Base-by-base conservation (phyloP, 208 protist species). In the Crithidia brevicula region DNA sequence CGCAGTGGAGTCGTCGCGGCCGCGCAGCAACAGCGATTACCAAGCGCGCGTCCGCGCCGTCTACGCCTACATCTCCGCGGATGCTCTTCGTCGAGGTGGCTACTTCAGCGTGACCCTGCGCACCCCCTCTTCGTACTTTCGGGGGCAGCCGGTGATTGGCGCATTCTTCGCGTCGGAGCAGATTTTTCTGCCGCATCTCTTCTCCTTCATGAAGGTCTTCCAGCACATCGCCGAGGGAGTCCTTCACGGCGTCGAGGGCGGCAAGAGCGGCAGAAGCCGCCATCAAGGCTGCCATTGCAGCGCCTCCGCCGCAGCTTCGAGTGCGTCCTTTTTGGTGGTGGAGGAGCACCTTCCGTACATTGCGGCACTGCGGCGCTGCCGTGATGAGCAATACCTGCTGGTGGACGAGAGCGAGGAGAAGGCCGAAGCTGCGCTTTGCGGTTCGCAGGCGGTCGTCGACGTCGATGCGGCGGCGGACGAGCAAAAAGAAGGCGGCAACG, bases 191-290 rank as follows among this genome's bases (percentile, higher is more conserved):
- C 13, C 15, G 22, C 11, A 57, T 16, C 61, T 75, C 34, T 75
- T 68, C 57, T 23, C 61, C 23, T 45, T 64, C 9, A 58, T 75
- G 69, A 63, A 64, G 27, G 53, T 75, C 33, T 54, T 27, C 31
- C 69, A 69, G 27, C 69, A 69, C 46, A 60, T 75, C 22, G 69
- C 69, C 27, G 69, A 75, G 31, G 60, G 27, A 9, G 15, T 30
- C 1, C 61, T 23, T 15, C 60, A 52, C 28, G 5, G 40, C 60
- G 16, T 20, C 42, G 43, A 16, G 25, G n/a, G 18, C 30, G 10
- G 23, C 61, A 47, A 25, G 13, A 18, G 18, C 18, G 46, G 46
- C 46, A 18, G 36, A 7, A 13, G 36, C 20, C 30, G n/a, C 42
- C 4, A 3, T 3, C 57, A 50, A 3, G 25, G 43, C 30, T 69